Percentiles rank a stretch among this genome's conserved stretches.
These are phyloP conservation scores for Apiospora rasikravindrae DNA, from an alignment of 2,329 filamentous ascomycete genomes.

Conservation along the genomic window DNA sequence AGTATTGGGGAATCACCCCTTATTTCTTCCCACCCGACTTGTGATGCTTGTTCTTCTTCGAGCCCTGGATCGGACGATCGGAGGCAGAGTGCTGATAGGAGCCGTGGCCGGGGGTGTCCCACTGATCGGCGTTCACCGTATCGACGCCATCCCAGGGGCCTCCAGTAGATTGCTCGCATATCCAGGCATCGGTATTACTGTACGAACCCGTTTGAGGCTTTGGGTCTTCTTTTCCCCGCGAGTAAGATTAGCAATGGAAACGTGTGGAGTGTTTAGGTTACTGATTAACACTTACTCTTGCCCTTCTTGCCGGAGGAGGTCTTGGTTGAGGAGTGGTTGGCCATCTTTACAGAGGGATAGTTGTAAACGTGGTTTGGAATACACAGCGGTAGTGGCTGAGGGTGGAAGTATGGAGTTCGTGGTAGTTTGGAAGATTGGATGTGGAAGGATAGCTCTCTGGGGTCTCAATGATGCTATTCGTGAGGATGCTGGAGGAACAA, in stretches of 20 bases:
- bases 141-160: constrained; percentile 28
- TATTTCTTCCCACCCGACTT: constrained; percentile 22
- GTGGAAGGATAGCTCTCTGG: background rate
- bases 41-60: constrained; percentile 23
- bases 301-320: background rate
- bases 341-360: background rate
- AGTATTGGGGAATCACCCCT: background rate
- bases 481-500: background rate
- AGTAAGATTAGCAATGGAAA: background rate
- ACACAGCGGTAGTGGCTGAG: background rate
- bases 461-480: background rate
- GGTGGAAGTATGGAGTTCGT: background rate
- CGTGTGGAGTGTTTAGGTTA: background rate
- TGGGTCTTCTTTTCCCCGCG: background rate
- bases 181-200: constrained; percentile 22
- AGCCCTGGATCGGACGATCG: constrained; percentile 25
- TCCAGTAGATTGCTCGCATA: constrained; percentile 20
- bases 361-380: background rate
- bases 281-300: background rate
- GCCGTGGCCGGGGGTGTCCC: background rate
- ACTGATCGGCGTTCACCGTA: background rate
- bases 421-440: background rate
- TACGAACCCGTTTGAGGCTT: background rate
- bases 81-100: constrained; percentile 14
- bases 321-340: constrained; percentile 19